Evolutionary conservation across 225 moss, liverwort and hornwort genomes (phyloP), one percentile per base, ranked within the genome.

Genomic region (Asterella californica): DNA sequence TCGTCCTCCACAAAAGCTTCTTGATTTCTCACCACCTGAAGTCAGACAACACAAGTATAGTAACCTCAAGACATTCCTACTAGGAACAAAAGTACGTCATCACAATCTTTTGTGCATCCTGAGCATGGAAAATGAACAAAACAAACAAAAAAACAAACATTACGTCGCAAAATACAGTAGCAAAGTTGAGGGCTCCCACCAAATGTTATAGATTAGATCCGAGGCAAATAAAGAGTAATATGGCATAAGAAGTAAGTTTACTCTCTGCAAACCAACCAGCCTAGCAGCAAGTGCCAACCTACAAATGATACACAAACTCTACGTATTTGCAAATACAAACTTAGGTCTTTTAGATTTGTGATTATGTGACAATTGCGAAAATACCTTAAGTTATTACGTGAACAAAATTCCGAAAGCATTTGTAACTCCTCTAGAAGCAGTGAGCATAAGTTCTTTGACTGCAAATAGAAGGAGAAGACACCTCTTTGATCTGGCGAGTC

Each of bases 401-500:
- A 52, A 52, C 7, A 12, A 52, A 12, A 10, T 52, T 10, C 12
- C 1, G 52, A 52, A 52, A 4, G 52, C 4, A 55, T n/a, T 59
- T 27, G 60, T 61, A 8, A 25, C 24, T 27, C 6, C 18, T 61
- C 7, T 61, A 61, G 60, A 61, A 22, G 6, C 60, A 61, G 22
- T 61, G 60, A 61, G 27, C n/a, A 61, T 61, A 61, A 27, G 61
- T 61, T 61, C 25, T 61, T 25, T 61, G 61, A 21, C 61, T 45
- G 22, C 18, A 70, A 0, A 21, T 70, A 42, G 45, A 42, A 5
- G 33, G 38, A 46, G 45, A 45, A 19, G 24, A 27, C 47, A 88
- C 94, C 83, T 94, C 92, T 85, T 92, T 94, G 60, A 94, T 92
- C 79, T 92, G 94, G 9, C 87, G 84, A 38, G 87, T 91, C 94